phyloP scores from a whole-genome alignment of 768 basidiomycete genomes.

The Cyathus striatus region DNA sequence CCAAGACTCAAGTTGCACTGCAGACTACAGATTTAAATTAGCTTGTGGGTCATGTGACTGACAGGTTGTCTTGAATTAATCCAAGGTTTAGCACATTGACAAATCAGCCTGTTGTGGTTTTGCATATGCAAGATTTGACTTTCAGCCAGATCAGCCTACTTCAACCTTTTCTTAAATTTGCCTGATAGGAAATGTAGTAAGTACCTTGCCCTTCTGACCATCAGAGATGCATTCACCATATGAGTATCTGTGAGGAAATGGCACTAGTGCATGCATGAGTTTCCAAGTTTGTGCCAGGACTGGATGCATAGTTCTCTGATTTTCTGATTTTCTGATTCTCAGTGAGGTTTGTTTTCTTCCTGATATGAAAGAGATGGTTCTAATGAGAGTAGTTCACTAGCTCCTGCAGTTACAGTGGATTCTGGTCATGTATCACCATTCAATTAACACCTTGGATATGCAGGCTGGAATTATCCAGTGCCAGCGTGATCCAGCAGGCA shows the following conservation, averaged over 20 bases:
- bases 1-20: slow-evolving; percentile 83
- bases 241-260: slow-evolving; percentile 86
- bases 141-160: too few relatives aligned
- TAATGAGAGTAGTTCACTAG: too few relatives aligned
- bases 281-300: slow-evolving; percentile 86
- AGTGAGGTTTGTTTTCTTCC: too few relatives aligned
- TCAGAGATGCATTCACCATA: slow-evolving; percentile 86
- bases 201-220: slow-evolving; percentile 75
- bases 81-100: slow-evolving; percentile 79
- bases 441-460: slow-evolving; percentile 82
- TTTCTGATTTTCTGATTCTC: slow-evolving; percentile 68
- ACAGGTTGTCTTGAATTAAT: slow-evolving; percentile 77
- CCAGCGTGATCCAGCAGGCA: slow-evolving; percentile 64
- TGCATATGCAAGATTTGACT: slow-evolving; percentile 80
- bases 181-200: too few relatives aligned
- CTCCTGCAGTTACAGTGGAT: slow-evolving; percentile 81
- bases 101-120: slow-evolving; percentile 82
- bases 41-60: slow-evolving; percentile 65
- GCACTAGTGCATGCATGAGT: slow-evolving; percentile 79
- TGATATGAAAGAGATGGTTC: too few relatives aligned
- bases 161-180: too few relatives aligned
- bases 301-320: slow-evolving; percentile 58
- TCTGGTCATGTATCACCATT: slow-evolving; percentile 82
- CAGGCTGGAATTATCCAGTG: too few relatives aligned
- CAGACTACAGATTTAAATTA: slow-evolving; percentile 79